Evolutionary conservation across 2,329 filamentous ascomycete genomes (phyloP).

Genomic region (Stachybotrys chlorohalonatus): DNA sequence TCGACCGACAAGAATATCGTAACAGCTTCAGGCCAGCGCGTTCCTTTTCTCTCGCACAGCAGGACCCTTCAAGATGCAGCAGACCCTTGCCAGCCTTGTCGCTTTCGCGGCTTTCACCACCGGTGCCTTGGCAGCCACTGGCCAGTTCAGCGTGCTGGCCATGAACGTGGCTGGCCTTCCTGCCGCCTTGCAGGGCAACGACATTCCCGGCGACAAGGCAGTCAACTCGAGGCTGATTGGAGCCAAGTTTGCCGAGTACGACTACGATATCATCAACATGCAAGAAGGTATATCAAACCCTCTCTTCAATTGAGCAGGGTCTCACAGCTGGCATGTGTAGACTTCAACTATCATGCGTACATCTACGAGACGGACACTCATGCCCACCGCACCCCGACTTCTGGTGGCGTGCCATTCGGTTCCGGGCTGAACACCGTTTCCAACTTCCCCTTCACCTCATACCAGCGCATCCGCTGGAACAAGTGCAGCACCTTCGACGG

Average conservation of each 20-base stretch:
- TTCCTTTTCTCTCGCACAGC: no score
- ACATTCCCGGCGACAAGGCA: constrained; percentile 51
- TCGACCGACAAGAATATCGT: no score
- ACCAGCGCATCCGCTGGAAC: constrained; percentile 49
- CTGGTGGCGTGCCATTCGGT: constrained; percentile 54
- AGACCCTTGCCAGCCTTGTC: not conserved
- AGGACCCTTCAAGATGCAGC: not conserved
- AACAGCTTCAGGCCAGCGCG: no score
- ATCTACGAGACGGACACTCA: constrained; percentile 54
- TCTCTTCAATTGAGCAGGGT: no score
- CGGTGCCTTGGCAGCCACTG: constrained; percentile 6
- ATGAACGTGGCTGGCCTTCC: constrained; percentile 56
- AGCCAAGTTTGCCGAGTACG: constrained; percentile 42
- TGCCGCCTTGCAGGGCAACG: constrained; percentile 46
- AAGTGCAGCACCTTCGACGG: constrained; percentile 46
- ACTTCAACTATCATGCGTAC: constrained; percentile 59
- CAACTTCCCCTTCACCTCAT: constrained; percentile 44
- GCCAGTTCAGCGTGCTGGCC: constrained; percentile 41
- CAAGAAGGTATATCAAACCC: constrained; percentile 37
- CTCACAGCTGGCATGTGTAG: constrained; percentile 11
- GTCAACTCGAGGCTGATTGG: constrained; percentile 50
- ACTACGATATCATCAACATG: constrained; percentile 53
- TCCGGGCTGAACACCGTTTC: constrained; percentile 56
- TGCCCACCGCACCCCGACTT: constrained; percentile 52
- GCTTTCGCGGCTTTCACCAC: not conserved